Base-by-base conservation (phyloP, 2,329 filamentous ascomycete species). In the Arthrocladium fulminans region DNA sequence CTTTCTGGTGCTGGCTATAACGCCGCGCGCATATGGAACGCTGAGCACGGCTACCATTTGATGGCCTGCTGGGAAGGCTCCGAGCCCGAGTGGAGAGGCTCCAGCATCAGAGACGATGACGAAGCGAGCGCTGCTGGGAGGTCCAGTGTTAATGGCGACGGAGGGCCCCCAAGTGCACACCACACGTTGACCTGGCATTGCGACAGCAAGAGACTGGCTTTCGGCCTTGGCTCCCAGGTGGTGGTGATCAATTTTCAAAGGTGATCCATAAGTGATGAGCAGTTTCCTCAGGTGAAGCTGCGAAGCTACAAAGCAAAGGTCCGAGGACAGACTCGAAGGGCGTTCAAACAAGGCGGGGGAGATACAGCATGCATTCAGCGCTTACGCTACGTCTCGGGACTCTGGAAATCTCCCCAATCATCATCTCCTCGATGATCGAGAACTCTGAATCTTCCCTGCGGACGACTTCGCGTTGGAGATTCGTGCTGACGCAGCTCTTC, bases 151-250 rank as follows among this genome's bases (percentile, higher is more conserved):
- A 67, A 69, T 51, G 66, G 54, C 17, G 55, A 56, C 59, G 47
- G 57, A 8, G 51, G 60, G 15, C 60, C 50, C 37, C 17, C 30
- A 22, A 52, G 42, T 39, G 52, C 53, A 8, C 64, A 69, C 52
- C 63, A 70, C 40, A 64, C 66, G 23, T 61, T 78, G 45, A 67
- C 66, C 24, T 78, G 75, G 75, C 74, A 75, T 58, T 65, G 65
- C 10, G 71, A 76, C 58, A 73, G 74, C n/a, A 72, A 72, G 56
- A 73, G 69, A 55, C 63, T 78, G 49, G 72, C 70, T 1, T 73
- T 74, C 57, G 71, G 70, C 22, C 66, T 73, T 49, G 68, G 67
- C 24, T 68, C 67, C 53, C 68, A 73, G 68, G 48, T 59, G 37
- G 54, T 53, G 20, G 29, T 59, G 20, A 56, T 59, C 35, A 51